Conservation (phyloP, 345 rosid species). For the Eucalyptus microcorys region DNA sequence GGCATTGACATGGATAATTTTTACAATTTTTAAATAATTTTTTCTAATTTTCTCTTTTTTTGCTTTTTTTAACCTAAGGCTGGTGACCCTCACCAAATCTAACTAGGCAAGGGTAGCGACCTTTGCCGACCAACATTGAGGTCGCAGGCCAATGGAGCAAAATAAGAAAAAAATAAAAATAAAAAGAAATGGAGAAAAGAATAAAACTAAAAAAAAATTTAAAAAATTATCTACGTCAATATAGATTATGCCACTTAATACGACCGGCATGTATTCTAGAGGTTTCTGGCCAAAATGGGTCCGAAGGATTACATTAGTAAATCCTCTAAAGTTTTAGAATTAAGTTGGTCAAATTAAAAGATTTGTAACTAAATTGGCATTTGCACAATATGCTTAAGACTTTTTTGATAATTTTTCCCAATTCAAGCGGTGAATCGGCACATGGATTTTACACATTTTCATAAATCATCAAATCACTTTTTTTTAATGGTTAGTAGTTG, state of each 20-base stretch:
- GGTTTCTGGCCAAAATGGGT: not conserved
- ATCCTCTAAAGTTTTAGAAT: not conserved
- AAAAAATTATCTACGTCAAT: too few species aligned
- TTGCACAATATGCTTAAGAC: rapidly evolving
- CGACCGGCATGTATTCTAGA: not conserved
- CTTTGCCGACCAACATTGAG: rapidly evolving
- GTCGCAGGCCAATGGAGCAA: rapidly evolving
- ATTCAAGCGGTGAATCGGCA: not conserved
- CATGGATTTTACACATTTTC: not conserved
- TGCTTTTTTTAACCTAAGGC: too few species aligned
- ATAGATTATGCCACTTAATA: not conserved
- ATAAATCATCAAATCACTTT: not conserved
- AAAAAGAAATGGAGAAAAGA: not conserved
- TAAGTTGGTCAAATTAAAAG: rapidly evolving
- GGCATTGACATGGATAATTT: too few species aligned
- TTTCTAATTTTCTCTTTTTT: too few species aligned
- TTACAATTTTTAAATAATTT: too few species aligned
- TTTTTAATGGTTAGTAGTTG: not conserved
- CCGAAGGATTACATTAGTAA: not conserved
- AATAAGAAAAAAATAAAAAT: not conserved
- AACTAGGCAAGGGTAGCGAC: rapidly evolving
- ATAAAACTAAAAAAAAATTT: not conserved
- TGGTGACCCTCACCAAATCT: not conserved
- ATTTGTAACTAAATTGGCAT: not conserved
- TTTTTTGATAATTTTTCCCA: not conserved